These are phyloP conservation scores for Chenopodium suecicum DNA, from an alignment of 148 eudicot species.

Conservation along the genomic window DNA sequence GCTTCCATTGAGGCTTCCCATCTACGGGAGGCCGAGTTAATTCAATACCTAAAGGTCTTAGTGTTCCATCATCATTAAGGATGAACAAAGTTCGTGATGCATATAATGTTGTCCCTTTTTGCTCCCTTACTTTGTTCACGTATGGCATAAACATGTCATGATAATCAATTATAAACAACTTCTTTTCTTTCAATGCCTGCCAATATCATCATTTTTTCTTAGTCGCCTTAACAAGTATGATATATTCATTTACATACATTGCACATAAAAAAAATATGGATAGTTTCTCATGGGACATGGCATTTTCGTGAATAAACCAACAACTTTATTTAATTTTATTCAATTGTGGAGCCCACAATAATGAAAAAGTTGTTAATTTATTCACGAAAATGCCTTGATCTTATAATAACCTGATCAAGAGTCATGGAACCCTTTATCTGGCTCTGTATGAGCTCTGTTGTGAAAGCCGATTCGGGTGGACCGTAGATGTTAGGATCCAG, in stretches of 20 bases:
- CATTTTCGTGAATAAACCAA: too few species aligned
- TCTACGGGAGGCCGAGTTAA: constrained; percentile 60
- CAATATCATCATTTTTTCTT: not conserved
- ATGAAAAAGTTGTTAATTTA: too few species aligned
- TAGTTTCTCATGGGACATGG: too few species aligned
- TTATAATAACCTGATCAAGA: constrained; percentile 39
- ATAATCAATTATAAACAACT: constrained; percentile 64
- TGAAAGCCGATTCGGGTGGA: constrained; percentile 60
- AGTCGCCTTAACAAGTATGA: too few species aligned
- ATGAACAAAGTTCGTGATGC: constrained; percentile 73
- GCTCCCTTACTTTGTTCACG: constrained; percentile 62
- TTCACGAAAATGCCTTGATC: too few species aligned
- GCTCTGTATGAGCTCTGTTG: constrained; percentile 38
- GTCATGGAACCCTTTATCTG: constrained; percentile 39
- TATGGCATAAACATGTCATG: constrained; percentile 68
- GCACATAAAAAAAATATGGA: too few species aligned
- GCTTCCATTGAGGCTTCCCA: constrained; percentile 3
- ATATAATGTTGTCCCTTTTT: constrained; percentile 57
- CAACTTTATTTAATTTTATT: too few species aligned
- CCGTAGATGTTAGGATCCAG: constrained; percentile 69
- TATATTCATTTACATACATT: too few species aligned
- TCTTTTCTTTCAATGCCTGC: constrained; percentile 65
- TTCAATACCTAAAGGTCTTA: constrained; percentile 68
- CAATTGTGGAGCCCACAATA: too few species aligned
- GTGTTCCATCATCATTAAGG: constrained; percentile 30